Evolutionary conservation across 148 eudicot species (phyloP), one percentile per base, ranked within the genome.

Genomic region (Chenopodium quinoa): DNA sequence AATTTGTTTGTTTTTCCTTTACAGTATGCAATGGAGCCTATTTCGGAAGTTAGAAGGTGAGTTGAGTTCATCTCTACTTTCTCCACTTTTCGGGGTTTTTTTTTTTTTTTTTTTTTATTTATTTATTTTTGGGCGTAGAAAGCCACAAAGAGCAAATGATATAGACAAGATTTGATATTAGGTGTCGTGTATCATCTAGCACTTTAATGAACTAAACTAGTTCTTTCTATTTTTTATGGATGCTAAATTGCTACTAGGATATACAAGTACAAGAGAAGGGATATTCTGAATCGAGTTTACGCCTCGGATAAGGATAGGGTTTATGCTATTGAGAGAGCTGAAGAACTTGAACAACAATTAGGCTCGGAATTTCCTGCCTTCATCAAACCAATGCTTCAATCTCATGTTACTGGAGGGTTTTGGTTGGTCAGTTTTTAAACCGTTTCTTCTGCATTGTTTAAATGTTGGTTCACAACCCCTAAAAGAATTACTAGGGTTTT

Each of bases 341-440:
- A 89, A 56, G 64, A 82, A 27, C 63, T 91, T 1, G 87, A 88
- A 66, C 77, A 85, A 11, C 78, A 56, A 19, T 83, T 94, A 32
- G 90, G 64, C 6, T 71, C 89, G 62, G 84, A 87, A 16, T 77
- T 76, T 69, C 97, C 98, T 4, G 73, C 87, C 77, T 94, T 89
- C 80, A 88, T 92, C 48, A 94, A 90, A 73, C 88, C 98, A 44
- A 94, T 94, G 98, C 97, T 94, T 81, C 97, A 90, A 31, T 94
- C 98, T 19, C 98, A 94, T 86, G 97, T 94, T 25, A 86, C 92
- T 29, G 93, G 93, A 22, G 97, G 98, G 19, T 94, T 92, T 88
- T 94, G 94, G 94, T 78, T 91, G 91, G 94, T 91, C 76, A 79
- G 89, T 81, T 78, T 29, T 14, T n/a, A n/a, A 64, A 25, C 16